Evolutionary conservation across 495 filamentous ascomycete genomes (phyloP), one percentile per base, ranked within the genome.

Genomic region (Penicillium soppii): DNA sequence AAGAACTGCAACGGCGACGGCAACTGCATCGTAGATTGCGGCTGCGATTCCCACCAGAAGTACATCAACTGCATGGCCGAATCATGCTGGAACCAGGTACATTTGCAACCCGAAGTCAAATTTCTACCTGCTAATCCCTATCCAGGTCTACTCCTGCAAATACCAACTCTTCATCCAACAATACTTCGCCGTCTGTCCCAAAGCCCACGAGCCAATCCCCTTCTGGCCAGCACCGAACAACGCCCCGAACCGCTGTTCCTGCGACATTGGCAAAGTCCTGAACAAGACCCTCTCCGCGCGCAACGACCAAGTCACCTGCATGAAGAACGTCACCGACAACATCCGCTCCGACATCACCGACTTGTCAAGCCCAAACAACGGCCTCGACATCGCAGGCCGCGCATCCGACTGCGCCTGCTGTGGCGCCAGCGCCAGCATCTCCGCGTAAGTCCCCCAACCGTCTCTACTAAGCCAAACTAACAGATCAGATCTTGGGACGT

Each of bases 101-200:
- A 33, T 41, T 8, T 22, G 4, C 16, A 38, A 16, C 35, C n/a
- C 16, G 9, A 10, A 5, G 2, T 1, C 19, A 26, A 7, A 50
- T 40, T 9, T 33, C n/a, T 38, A 19, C 32, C 22, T 3, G n/a
- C n/a, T n/a, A n/a, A n/a, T n/a, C n/a, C 1, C 10, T 4, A 5
- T 33, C 12, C 35, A 66, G 62, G 62, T 66, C 35, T 69, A 69
- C 47, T 69, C 66, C 16, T 69, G 66, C 54, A 59, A 65, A 49
- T 69, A 69, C 51, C 66, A 69, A 40, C 64, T 61, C 48, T 64
- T 69, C 44, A 50, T 69, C 13, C 62, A 66, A 19, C 56, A 65
- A 42, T 69, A 69, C 47, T 62, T 59, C 47, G 50, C 61, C 38
- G 44, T 66, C n/a, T 66, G 62, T 56, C 63, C 58, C 15, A 62